Evolutionary conservation across 768 basidiomycete genomes (phyloP).

Genomic region (Termitomyces sp.): DNA sequence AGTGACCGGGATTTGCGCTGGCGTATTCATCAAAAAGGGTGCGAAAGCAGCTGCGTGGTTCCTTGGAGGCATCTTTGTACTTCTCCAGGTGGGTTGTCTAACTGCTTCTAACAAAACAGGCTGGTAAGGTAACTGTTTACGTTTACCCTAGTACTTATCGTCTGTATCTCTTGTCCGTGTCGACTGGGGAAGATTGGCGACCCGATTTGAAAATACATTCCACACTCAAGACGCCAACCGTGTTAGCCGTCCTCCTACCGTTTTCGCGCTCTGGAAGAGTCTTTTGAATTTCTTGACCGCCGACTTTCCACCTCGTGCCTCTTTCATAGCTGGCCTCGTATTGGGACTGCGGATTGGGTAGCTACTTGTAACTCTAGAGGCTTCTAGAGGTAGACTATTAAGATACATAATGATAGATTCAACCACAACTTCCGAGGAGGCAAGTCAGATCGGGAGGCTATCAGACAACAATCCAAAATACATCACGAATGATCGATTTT

Average conservation of each 20-base stretch:
- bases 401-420: too few relatives aligned
- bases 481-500: constrained; percentile 21
- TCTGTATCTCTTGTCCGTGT: constrained; percentile 71
- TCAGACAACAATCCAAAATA: constrained; percentile 16
- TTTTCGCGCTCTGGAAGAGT: constrained; percentile 64
- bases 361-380: neutral
- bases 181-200: constrained; percentile 69
- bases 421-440: too few relatives aligned
- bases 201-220: constrained; percentile 70
- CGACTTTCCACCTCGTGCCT: constrained; percentile 88
- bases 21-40: constrained; percentile 96
- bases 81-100: constrained; percentile 69
- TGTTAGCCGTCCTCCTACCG: constrained; percentile 54
- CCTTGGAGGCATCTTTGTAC: constrained; percentile 86
- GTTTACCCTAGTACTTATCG: constrained; percentile 75
- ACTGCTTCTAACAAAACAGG: neutral
- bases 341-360: constrained; percentile 82
- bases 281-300: constrained; percentile 81
- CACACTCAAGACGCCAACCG: constrained; percentile 62
- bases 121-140: neutral
- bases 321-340: constrained; percentile 80
- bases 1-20: constrained; percentile 83
- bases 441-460: neutral
- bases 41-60: constrained; percentile 77
- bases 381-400: too few relatives aligned